Percentiles rank a stretch among this genome's conserved stretches.
These are phyloP conservation scores for Aphanomyces invadans DNA, from an alignment of 352 stramenopile genomes.

Conservation along the genomic window DNA sequence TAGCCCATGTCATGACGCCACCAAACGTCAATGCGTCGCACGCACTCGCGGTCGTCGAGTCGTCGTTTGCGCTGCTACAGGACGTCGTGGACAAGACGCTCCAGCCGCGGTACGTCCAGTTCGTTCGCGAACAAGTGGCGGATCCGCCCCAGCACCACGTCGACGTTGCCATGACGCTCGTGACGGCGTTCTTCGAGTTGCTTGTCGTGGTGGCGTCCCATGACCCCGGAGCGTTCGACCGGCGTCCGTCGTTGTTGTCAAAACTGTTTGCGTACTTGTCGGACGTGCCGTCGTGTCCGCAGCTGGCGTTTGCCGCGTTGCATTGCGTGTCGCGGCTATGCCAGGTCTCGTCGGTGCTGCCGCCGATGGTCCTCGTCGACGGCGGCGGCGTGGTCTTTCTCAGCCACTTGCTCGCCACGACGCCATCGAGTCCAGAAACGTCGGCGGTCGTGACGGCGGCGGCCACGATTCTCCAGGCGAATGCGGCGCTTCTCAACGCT, in stretches of 20 bases:
- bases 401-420: conserved; percentile 41
- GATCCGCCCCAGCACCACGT: not conserved
- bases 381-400: conserved; percentile 58
- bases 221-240: conserved; percentile 38
- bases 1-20: conserved; percentile 44
- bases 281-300: conserved; percentile 34
- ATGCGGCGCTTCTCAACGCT: conserved; percentile 25
- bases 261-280: conserved; percentile 52
- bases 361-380: conserved; percentile 41
- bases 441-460: conserved; percentile 16
- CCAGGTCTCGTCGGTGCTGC: conserved; percentile 41
- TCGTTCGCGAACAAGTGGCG: conserved; percentile 34
- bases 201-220: conserved; percentile 43
- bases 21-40: conserved; percentile 43
- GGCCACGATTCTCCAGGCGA: conserved; percentile 32
- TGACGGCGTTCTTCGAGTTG: conserved; percentile 44
- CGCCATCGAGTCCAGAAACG: not conserved
- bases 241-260: conserved; percentile 49
- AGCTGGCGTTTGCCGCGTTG: conserved; percentile 51
- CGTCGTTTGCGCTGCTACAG: conserved; percentile 40
- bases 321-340: conserved; percentile 57
- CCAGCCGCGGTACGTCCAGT: conserved; percentile 54
- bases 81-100: conserved; percentile 66
- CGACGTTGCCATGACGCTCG: conserved; percentile 26
- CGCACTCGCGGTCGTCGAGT: conserved; percentile 51